Evolutionary conservation across 441 rosid genomes (phyloP).

Genomic region (Brassica hybrid): DNA sequence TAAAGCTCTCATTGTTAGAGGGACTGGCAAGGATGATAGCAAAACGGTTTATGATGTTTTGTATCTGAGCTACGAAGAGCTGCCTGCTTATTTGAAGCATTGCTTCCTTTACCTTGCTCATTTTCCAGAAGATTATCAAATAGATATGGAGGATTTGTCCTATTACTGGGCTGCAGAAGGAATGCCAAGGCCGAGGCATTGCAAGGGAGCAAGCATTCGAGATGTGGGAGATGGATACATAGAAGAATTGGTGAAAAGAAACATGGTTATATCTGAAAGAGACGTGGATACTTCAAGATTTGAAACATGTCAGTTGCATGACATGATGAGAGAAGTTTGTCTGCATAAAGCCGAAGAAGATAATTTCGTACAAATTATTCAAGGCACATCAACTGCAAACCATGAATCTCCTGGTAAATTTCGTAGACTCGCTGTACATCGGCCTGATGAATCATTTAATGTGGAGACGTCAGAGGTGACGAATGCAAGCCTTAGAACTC

Average conservation of each 20-base stretch:
- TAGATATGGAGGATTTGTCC: background rate
- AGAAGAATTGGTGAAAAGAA: slow-evolving; percentile 36
- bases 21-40: background rate
- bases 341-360: slow-evolving; percentile 33
- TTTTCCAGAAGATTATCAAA: background rate
- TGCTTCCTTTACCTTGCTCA: slow-evolving; percentile 18
- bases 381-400: background rate
- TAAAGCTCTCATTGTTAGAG: background rate
- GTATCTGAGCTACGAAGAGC: slow-evolving; percentile 16
- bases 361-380: background rate
- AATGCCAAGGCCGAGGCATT: background rate
- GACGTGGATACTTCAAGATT: background rate
- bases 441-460: background rate
- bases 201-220: background rate
- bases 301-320: slow-evolving; percentile 38
- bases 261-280: slow-evolving; percentile 33
- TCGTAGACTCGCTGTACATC: slow-evolving; percentile 19
- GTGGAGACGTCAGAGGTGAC: background rate
- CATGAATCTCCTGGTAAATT: background rate
- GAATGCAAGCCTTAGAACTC: slow-evolving; percentile 22
- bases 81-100: slow-evolving; percentile 3
- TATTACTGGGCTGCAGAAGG: slow-evolving; percentile 41
- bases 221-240: slow-evolving; percentile 33
- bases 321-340: slow-evolving; percentile 44
- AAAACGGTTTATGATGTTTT: background rate